These are phyloP conservation scores for Guyanaporus albipodus DNA, from an alignment of 768 basidiomycete species.

Conservation along the genomic window DNA sequence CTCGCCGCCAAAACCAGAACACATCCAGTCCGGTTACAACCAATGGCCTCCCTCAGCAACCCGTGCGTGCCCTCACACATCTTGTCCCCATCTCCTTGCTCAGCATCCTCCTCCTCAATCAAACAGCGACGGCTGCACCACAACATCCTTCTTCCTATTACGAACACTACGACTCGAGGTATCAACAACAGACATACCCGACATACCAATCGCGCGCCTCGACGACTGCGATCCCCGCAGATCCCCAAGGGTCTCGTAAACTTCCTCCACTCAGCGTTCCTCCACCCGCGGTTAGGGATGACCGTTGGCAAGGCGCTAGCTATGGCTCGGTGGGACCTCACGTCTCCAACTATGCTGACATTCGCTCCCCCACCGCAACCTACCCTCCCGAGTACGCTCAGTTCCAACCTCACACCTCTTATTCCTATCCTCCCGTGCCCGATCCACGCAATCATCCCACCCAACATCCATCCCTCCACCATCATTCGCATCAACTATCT, in stretches of 20 bases:
- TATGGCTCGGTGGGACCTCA: conserved; percentile 37
- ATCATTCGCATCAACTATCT: conserved; percentile 29
- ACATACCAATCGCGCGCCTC: conserved; percentile 47
- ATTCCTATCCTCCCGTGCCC: conserved; percentile 33
- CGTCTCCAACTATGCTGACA: conserved; percentile 37
- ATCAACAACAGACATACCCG: conserved; percentile 36
- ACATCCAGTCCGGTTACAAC: conserved; percentile 46
- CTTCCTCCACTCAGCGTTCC: conserved; percentile 53
- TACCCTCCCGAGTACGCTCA: conserved; percentile 54
- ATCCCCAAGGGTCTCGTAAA: conserved; percentile 51
- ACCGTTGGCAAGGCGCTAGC: conserved; percentile 44
- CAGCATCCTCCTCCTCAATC: background rate
- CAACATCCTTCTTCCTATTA: conserved; percentile 49
- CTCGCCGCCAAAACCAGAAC: conserved; percentile 56
- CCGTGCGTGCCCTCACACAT: conserved; percentile 31
- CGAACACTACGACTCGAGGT: conserved; percentile 55
- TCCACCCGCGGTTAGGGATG: conserved; percentile 40
- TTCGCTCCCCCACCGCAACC: conserved; percentile 62
- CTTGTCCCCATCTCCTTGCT: conserved; percentile 1
- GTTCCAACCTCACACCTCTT: conserved; percentile 38
- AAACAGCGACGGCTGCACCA: conserved; percentile 38
- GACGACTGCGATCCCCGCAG: conserved; percentile 44
- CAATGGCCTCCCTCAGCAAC: conserved; percentile 37
- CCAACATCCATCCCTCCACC: conserved; percentile 25
- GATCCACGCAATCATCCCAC: conserved; percentile 33